phyloP scores from a whole-genome alignment of 495 filamentous ascomycete species.

The Oleoguttula mirabilis region DNA sequence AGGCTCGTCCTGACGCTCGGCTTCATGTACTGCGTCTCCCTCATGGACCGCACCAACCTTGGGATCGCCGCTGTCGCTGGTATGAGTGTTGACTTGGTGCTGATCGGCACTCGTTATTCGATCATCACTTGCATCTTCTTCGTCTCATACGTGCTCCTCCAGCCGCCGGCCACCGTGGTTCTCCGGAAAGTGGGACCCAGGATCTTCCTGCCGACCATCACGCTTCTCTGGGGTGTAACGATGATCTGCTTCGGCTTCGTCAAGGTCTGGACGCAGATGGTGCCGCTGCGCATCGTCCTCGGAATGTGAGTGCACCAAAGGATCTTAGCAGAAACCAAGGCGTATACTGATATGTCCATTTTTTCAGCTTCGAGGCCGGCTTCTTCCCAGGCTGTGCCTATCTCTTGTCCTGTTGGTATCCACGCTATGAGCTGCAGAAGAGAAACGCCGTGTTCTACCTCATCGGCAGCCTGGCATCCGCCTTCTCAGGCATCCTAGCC shows the following conservation, averaged over 20 bases:
- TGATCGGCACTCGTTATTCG: slow-evolving; percentile 11
- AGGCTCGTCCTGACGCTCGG: slow-evolving; percentile 54
- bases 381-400: slow-evolving; percentile 20
- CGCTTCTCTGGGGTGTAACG: slow-evolving; percentile 14
- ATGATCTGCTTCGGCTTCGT: slow-evolving; percentile 19
- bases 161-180: slow-evolving; percentile 18
- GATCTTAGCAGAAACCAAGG: not conserved
- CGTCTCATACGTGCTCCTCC: slow-evolving; percentile 20
- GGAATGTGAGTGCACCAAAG: slow-evolving; percentile 11
- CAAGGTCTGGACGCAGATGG: slow-evolving; percentile 8
- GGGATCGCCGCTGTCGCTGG: slow-evolving; percentile 51
- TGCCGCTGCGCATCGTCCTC: slow-evolving; percentile 15
- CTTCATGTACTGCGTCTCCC: slow-evolving; percentile 49
- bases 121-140: slow-evolving; percentile 21
- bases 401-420: slow-evolving; percentile 20
- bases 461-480: slow-evolving; percentile 20
- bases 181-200: slow-evolving; percentile 14
- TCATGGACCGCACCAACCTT: slow-evolving; percentile 62
- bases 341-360: too few relatives aligned
- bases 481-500: slow-evolving; percentile 23
- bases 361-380: too few relatives aligned
- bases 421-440: slow-evolving; percentile 18
- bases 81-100: slow-evolving; percentile 6
- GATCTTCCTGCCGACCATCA: slow-evolving; percentile 19
- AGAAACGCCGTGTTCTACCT: slow-evolving; percentile 22